A percentile compares a stretch with the other conserved stretches of the same genome.
Evolutionary conservation across 2,329 filamentous ascomycete genomes (phyloP).

Genomic region (Microsporum audouinii): DNA sequence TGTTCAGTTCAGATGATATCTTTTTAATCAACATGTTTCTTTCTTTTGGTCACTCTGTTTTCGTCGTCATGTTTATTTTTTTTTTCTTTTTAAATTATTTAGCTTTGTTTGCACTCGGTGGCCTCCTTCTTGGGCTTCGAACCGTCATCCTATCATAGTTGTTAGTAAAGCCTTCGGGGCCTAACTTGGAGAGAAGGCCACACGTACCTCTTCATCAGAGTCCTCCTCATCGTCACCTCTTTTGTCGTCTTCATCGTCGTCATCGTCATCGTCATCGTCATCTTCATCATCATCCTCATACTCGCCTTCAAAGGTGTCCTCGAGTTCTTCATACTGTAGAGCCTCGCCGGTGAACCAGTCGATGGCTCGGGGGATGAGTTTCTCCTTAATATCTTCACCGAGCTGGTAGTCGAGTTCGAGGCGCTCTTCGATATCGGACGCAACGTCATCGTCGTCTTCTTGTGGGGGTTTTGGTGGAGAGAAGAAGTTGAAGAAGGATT

Average conservation of each 20-base stretch:
- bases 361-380: slow-evolving; percentile 93
- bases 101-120: slow-evolving; percentile 94
- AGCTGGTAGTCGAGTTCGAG: slow-evolving; percentile 98
- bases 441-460: slow-evolving; percentile 62
- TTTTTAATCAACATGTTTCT: not conserved
- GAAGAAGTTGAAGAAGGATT: slow-evolving; percentile 99
- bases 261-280: slow-evolving; percentile 78
- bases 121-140: slow-evolving; percentile 89
- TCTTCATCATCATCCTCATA: slow-evolving; percentile 86
- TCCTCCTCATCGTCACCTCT: slow-evolving; percentile 54
- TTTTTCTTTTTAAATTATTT: slow-evolving; percentile 26
- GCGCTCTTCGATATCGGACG: slow-evolving; percentile 90
- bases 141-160: slow-evolving; percentile 57
- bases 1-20: slow-evolving; percentile 1
- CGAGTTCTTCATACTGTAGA: slow-evolving; percentile 87
- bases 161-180: slow-evolving; percentile 1
- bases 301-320: slow-evolving; percentile 71
- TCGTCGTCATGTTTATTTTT: not conserved
- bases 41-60: not conserved
- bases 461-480: slow-evolving; percentile 78
- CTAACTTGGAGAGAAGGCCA: not conserved
- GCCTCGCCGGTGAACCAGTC: slow-evolving; percentile 99
- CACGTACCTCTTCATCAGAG: slow-evolving; percentile 41
- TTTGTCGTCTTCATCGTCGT: slow-evolving; percentile 72
- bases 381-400: slow-evolving; percentile 99